A percentile compares a stretch with the other conserved stretches of the same genome.
Conservation (phyloP, 768 basidiomycete genomes). For the Auriscalpium orientale region DNA sequence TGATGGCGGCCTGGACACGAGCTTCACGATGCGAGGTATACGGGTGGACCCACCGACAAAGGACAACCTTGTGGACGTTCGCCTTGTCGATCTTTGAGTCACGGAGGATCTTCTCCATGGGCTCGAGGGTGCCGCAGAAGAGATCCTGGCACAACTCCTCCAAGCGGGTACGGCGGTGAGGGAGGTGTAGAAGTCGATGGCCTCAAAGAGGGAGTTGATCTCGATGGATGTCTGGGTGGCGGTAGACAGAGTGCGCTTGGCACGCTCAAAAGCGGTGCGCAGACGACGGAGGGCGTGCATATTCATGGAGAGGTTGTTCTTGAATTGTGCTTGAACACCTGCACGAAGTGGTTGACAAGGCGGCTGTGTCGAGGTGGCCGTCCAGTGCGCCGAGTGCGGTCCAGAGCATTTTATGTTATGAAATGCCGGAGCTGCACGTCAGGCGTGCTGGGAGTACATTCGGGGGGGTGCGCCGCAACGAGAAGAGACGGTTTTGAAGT, state of each 20-base stretch:
- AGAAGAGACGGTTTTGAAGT: no score
- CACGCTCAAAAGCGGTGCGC: conserved; percentile 96
- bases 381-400: no score
- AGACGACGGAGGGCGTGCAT: conserved; percentile 95
- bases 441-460: no score
- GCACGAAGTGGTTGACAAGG: conserved; percentile 93
- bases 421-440: no score
- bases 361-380: conserved; percentile 50
- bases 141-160: conserved; percentile 94
- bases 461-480: no score
- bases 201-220: conserved; percentile 96
- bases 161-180: conserved; percentile 98
- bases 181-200: conserved; percentile 97
- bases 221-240: conserved; percentile 95
- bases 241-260: conserved; percentile 96
- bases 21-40: conserved; percentile 95
- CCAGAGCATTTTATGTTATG: no score
- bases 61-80: conserved; percentile 92
- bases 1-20: conserved; percentile 89
- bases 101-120: conserved; percentile 96
- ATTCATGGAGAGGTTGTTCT: conserved; percentile 91
- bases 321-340: conserved; percentile 98
- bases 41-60: conserved; percentile 96
- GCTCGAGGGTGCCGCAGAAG: conserved; percentile 89
- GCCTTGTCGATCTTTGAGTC: conserved; percentile 98